These are phyloP conservation scores for Arabis hirsuta DNA, from an alignment of 345 rosid species.

Conservation along the genomic window DNA sequence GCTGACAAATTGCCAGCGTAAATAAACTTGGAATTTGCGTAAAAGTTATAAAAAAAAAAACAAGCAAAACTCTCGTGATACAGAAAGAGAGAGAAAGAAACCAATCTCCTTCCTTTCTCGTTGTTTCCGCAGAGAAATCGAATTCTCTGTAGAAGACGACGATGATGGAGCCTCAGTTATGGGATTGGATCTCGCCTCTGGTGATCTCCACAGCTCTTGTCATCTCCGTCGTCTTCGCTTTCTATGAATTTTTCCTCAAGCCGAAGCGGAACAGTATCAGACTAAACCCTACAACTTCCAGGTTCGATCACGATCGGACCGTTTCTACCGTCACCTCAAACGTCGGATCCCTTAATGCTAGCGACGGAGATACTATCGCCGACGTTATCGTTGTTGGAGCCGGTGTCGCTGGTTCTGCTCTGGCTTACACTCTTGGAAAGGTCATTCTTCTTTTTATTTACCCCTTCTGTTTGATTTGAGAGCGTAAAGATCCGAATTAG, in stretches of 20 bases:
- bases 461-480: slow-evolving; percentile 18
- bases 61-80: slow-evolving; percentile 26
- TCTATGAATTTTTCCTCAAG: slow-evolving; percentile 42
- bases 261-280: slow-evolving; percentile 28
- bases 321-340: slow-evolving; percentile 43
- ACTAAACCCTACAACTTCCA: slow-evolving; percentile 2
- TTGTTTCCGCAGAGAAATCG: slow-evolving; percentile 29
- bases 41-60: slow-evolving; percentile 3
- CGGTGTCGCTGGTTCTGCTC: slow-evolving; percentile 79
- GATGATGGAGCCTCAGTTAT: slow-evolving; percentile 49
- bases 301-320: slow-evolving; percentile 40
- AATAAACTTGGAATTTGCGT: slow-evolving; percentile 23
- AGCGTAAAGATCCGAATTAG: slow-evolving; percentile 15
- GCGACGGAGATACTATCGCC: slow-evolving; percentile 37
- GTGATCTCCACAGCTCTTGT: slow-evolving; percentile 41
- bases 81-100: neutral
- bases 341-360: slow-evolving; percentile 42
- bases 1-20: slow-evolving; percentile 25
- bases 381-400: slow-evolving; percentile 77
- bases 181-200: slow-evolving; percentile 51
- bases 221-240: slow-evolving; percentile 43
- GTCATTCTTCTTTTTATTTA: slow-evolving; percentile 24
- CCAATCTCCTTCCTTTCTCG: neutral
- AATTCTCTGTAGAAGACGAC: neutral
- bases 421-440: slow-evolving; percentile 71